Conservation (phyloP, 176 grass and related monocot genomes). For the Phoenix dactylifera region DNA sequence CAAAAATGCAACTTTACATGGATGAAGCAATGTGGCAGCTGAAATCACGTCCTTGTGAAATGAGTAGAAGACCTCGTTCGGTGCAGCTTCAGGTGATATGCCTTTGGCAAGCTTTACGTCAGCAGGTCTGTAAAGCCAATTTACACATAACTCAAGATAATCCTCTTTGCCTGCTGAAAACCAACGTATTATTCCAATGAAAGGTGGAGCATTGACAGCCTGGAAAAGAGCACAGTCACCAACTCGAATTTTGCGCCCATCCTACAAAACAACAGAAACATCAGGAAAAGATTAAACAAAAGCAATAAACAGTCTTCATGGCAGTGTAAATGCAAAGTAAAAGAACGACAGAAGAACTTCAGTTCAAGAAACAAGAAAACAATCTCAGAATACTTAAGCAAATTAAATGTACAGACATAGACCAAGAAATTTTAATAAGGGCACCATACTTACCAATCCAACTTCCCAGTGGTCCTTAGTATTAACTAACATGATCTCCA, state of each 20-base stretch:
- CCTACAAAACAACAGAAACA: slow-evolving; percentile 33
- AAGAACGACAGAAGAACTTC: no score
- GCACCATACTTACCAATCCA: no score
- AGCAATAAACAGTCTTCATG: no score
- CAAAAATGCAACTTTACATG: slow-evolving; percentile 86
- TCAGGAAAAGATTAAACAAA: no score
- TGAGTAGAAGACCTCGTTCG: slow-evolving; percentile 86
- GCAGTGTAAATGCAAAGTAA: no score
- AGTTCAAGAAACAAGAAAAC: no score
- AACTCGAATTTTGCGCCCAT: slow-evolving; percentile 63
- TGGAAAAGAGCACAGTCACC: slow-evolving; percentile 82
- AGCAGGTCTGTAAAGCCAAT: slow-evolving; percentile 72
- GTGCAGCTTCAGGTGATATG: slow-evolving; percentile 42
- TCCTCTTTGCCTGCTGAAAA: slow-evolving; percentile 41
- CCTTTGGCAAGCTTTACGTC: slow-evolving; percentile 71
- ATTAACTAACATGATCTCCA: no score
- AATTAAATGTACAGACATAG: no score
- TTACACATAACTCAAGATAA: slow-evolving; percentile 53
- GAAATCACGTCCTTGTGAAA: slow-evolving; percentile 78
- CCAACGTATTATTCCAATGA: slow-evolving; percentile 75
- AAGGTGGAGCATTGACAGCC: slow-evolving; percentile 62
- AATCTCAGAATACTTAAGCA: no score
- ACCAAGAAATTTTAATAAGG: no score
- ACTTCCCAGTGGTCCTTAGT: no score
- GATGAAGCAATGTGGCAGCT: slow-evolving; percentile 77